Conservation (phyloP, 306 rosid species). For the Adenanthera pavonina region DNA sequence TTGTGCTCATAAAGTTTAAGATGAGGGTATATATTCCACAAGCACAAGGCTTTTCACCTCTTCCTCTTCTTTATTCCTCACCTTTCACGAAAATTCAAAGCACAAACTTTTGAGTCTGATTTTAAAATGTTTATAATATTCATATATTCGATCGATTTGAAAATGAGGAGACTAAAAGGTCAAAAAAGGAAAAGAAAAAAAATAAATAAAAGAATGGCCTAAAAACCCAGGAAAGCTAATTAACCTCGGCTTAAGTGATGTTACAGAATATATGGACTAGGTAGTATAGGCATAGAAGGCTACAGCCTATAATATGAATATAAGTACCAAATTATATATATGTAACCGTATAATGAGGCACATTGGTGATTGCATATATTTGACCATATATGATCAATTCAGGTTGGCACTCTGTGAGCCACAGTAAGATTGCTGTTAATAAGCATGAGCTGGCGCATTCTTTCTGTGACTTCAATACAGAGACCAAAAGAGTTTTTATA, state of each 20-base stretch:
- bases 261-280: background rate
- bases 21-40: slow-evolving; percentile 54
- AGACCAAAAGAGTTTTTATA: background rate
- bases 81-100: slow-evolving; percentile 4
- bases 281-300: slow-evolving; percentile 9
- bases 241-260: slow-evolving; percentile 5
- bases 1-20: slow-evolving; percentile 36
- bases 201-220: background rate
- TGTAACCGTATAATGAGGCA: slow-evolving; percentile 13
- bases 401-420: slow-evolving; percentile 31
- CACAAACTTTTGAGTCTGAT: slow-evolving; percentile 31
- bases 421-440: slow-evolving; percentile 17
- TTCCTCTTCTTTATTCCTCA: slow-evolving; percentile 17
- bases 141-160: slow-evolving; percentile 8
- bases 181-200: background rate
- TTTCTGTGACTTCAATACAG: background rate
- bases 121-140: background rate
- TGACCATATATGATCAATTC: slow-evolving; percentile 23
- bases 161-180: slow-evolving; percentile 14
- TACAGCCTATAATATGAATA: background rate
- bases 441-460: background rate
- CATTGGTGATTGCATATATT: slow-evolving; percentile 29
- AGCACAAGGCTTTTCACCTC: slow-evolving; percentile 41
- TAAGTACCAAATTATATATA: background rate
- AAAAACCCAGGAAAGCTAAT: slow-evolving; percentile 1